These are phyloP conservation scores for Cutaneotrichosporon spelunceum DNA, from an alignment of 1,284 basidiomycete genomes.

Conservation along the genomic window DNA sequence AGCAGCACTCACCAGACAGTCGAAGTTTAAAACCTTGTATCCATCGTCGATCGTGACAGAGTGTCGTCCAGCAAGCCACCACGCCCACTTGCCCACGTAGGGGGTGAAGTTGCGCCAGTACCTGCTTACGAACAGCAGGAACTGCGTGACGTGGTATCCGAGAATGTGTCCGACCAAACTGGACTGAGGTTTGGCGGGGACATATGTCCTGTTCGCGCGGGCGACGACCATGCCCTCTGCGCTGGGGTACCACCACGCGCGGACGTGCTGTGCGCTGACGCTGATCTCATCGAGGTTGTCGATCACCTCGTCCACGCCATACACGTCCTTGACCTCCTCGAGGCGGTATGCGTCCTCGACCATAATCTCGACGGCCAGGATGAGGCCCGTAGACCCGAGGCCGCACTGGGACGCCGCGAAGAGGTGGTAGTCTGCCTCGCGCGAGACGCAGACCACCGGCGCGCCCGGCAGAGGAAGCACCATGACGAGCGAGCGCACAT, in stretches of 20 bases:
- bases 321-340: constrained; percentile 68
- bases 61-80: constrained; percentile 42
- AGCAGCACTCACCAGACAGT: constrained; percentile 51
- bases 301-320: constrained; percentile 60
- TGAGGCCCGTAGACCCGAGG: constrained; percentile 86
- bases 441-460: constrained; percentile 34
- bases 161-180: constrained; percentile 60
- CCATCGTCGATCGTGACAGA: constrained; percentile 63
- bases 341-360: constrained; percentile 82
- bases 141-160: constrained; percentile 75
- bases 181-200: constrained; percentile 56
- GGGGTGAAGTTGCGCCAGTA: constrained; percentile 46
- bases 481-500: constrained; percentile 71
- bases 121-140: constrained; percentile 65
- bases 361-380: constrained; percentile 72
- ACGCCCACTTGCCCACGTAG: constrained; percentile 48
- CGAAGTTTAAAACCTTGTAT: constrained; percentile 76
- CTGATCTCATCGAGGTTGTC: constrained; percentile 58
- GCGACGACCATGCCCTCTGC: constrained; percentile 70
- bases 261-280: constrained; percentile 72
- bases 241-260: constrained; percentile 95
- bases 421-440: constrained; percentile 62
- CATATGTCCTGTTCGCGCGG: constrained; percentile 68
- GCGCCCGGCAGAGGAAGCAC: constrained; percentile 53
- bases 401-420: constrained; percentile 92